These are phyloP conservation scores for Paramecium primaurelia DNA, from an alignment of 73 alveolate genomes.

Conservation along the genomic window DNA sequence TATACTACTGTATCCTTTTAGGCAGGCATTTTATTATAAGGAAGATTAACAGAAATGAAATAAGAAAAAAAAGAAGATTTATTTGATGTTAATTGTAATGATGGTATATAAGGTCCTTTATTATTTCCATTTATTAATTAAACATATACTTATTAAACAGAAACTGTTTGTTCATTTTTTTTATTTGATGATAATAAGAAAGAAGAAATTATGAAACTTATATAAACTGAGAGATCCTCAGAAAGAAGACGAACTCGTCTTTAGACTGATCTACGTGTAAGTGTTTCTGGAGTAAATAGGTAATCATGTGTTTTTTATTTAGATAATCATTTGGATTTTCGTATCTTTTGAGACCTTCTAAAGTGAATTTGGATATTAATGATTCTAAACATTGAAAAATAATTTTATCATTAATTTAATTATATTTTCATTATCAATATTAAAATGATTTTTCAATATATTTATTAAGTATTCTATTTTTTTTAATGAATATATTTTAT, in stretches of 20 bases:
- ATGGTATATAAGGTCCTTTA: not conserved
- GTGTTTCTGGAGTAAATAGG: slow-evolving; percentile 5
- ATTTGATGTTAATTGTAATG: not conserved
- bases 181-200: not conserved
- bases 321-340: slow-evolving; percentile 54
- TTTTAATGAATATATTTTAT: too few species aligned
- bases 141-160: not conserved
- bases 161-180: not conserved
- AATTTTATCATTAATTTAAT: not conserved
- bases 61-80: not conserved
- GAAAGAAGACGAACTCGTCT: not conserved
- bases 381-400: slow-evolving; percentile 10
- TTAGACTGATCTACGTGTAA: not conserved
- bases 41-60: not conserved
- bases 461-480: too few species aligned
- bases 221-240: not conserved
- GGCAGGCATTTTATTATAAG: not conserved
- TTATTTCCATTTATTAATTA: not conserved
- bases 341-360: slow-evolving; percentile 28
- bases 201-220: slow-evolving; percentile 21
- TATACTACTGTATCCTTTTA: not conserved
- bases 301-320: not conserved
- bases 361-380: not conserved
- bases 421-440: not conserved
- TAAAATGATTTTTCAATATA: too few species aligned